Conservation (phyloP, 1,139 yeast species). For the Pichia sp. region DNA sequence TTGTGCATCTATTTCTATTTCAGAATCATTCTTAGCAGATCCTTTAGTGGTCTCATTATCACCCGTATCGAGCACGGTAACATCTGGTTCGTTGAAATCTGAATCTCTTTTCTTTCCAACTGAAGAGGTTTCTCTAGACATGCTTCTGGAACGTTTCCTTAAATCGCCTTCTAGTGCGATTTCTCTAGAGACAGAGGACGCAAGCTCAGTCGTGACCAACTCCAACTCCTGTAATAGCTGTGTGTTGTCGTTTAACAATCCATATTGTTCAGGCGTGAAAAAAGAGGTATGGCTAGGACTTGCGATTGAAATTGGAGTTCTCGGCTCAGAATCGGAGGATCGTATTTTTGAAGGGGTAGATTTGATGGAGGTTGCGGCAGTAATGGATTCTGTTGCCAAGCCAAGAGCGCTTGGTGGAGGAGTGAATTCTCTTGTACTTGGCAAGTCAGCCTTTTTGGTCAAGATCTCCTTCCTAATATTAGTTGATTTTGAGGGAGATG, state of each 20-base stretch:
- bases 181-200: constrained; percentile 66
- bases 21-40: not conserved
- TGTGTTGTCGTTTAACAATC: constrained; percentile 55
- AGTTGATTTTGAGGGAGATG: constrained; percentile 7
- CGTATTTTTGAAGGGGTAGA: constrained; percentile 7
- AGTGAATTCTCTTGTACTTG: not conserved
- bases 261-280: constrained; percentile 49
- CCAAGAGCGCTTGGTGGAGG: not conserved
- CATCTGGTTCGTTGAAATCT: not conserved
- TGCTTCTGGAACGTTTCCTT: constrained; percentile 3
- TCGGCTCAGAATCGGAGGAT: constrained; percentile 8
- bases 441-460: not conserved
- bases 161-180: constrained; percentile 49
- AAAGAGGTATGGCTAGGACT: constrained; percentile 5
- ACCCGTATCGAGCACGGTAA: constrained; percentile 1
- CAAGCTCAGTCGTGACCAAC: constrained; percentile 65
- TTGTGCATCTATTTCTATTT: constrained; percentile 1
- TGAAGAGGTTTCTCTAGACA: not conserved
- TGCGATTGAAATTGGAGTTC: constrained; percentile 14
- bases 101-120: not conserved
- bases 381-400: not conserved
- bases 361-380: not conserved
- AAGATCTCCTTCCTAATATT: not conserved
- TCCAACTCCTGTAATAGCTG: constrained; percentile 60
- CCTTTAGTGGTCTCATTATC: not conserved